Percentiles rank a stretch among this genome's conserved stretches.
Evolutionary conservation across 371 early-diverging fungal species (phyloP).

Genomic region (Saksenaea oblongispora): DNA sequence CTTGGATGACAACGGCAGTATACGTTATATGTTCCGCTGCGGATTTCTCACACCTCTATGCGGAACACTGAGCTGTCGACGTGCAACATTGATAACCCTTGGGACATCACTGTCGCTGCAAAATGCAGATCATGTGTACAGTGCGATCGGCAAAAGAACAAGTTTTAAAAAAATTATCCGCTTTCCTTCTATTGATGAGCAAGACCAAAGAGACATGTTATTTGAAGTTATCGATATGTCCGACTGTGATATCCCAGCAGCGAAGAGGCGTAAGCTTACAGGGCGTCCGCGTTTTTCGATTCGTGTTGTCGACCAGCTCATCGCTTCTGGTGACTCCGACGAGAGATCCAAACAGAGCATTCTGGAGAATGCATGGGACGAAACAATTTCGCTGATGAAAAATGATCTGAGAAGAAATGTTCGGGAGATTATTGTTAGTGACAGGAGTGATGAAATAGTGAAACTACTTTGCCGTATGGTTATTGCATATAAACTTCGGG

Average conservation of each 20-base stretch:
- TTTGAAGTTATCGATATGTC: no score
- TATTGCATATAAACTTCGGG: slow-evolving; percentile 9
- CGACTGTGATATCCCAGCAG: no score
- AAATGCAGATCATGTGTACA: slow-evolving; percentile 21
- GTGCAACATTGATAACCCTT: slow-evolving; percentile 24
- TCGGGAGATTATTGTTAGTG: background rate
- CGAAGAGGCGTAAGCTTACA: no score
- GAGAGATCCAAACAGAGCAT: background rate
- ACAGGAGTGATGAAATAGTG: slow-evolving; percentile 4
- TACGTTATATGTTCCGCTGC: no score
- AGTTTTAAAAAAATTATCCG: background rate
- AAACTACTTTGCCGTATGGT: slow-evolving; percentile 18
- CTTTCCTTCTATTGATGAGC: slow-evolving; percentile 9
- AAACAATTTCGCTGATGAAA: background rate
- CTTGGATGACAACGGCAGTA: no score
- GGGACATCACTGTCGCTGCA: slow-evolving; percentile 22
- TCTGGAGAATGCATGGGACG: background rate
- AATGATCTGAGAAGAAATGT: background rate
- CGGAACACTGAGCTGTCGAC: slow-evolving; percentile 11
- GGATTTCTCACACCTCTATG: slow-evolving; percentile 28
- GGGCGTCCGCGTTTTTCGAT: no score
- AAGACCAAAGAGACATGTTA: background rate
- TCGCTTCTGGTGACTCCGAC: no score
- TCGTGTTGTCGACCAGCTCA: no score
- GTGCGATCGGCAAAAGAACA: slow-evolving; percentile 10